Percentiles rank a stretch among this genome's conserved stretches.
These are phyloP conservation scores for Lentinula aciculospora DNA, from an alignment of 768 basidiomycete genomes.

Conservation along the genomic window DNA sequence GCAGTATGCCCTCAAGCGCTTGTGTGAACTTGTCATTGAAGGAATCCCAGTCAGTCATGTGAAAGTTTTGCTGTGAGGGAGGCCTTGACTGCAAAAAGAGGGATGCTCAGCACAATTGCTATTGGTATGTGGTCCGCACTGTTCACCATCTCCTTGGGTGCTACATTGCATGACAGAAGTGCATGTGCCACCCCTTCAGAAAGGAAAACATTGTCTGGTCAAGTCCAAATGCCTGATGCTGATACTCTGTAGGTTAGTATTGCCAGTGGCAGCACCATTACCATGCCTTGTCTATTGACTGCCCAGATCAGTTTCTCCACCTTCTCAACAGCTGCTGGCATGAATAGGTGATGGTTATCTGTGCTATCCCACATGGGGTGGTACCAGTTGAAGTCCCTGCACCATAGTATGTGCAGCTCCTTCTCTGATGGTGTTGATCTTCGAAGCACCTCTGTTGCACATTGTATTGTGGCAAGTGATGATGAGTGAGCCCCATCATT, in stretches of 20 bases:
- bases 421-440: background rate
- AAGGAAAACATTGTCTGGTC: background rate
- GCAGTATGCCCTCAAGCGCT: background rate
- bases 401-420: constrained; percentile 13
- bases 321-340: background rate
- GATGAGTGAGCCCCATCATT: background rate
- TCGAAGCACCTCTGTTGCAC: no score
- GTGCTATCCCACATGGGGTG: no score
- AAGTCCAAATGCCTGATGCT: background rate
- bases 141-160: background rate
- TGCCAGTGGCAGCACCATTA: no score
- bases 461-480: background rate
- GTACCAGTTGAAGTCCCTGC: constrained; percentile 20
- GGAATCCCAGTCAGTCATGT: background rate
- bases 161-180: background rate
- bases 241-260: no score
- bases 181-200: background rate
- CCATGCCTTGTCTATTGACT: no score
- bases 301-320: no score
- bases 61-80: background rate
- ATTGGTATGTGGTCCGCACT: background rate
- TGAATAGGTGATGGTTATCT: constrained; percentile 15
- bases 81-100: background rate
- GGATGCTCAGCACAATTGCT: background rate
- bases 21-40: background rate